Evolutionary conservation across 2,329 filamentous ascomycete species (phyloP), one percentile per base, ranked within the genome.

Genomic region (Didymella arachidicola): DNA sequence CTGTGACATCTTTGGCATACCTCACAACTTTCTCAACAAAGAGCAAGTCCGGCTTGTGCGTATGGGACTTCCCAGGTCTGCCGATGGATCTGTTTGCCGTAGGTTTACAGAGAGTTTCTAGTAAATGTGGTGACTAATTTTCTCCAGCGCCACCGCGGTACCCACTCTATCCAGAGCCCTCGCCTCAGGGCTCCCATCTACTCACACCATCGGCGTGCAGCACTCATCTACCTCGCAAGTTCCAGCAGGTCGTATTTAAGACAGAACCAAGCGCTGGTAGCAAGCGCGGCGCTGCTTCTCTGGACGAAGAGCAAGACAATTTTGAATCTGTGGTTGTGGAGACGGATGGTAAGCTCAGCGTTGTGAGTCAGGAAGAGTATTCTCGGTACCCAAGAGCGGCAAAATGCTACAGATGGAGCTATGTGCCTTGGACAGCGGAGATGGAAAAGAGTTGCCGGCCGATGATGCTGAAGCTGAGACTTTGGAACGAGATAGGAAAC

Each of bases 391-490:
- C 26, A 66, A 59, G 19, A 27, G 45, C 25, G 53, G 64, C 42
- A 57, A 62, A 6, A 22, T 62, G 64, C 4, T 59, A 64, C 32
- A 57, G 63, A 22, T 75, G 71, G 72, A 66, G 62, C n/a, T 65
- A 64, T 44, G 2, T 70, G 22, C 71, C 72, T n/a, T 73, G 72
- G 72, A 72, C 69, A 1, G 46, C n/a, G 43, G 65, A 68, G 52
- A 67, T 70, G 62, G 67, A 68, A 22, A 43, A 57, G 51, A 72
- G 67, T 22, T 71, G 67, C 47, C 44, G 30, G 39, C 61, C 60
- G 18, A 19, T 59, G 10, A 60, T 30, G 19, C 19, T 69, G 30
- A 63, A 57, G 18, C 16, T 69, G 42, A 63, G 56, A 22, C 41
- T 62, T 22, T 52, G 52, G 52, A 56, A 48, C 4, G 32, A n/a